Evolutionary conservation across 2,329 filamentous ascomycete genomes (phyloP).

Genomic region (Davidsoniella virescens): DNA sequence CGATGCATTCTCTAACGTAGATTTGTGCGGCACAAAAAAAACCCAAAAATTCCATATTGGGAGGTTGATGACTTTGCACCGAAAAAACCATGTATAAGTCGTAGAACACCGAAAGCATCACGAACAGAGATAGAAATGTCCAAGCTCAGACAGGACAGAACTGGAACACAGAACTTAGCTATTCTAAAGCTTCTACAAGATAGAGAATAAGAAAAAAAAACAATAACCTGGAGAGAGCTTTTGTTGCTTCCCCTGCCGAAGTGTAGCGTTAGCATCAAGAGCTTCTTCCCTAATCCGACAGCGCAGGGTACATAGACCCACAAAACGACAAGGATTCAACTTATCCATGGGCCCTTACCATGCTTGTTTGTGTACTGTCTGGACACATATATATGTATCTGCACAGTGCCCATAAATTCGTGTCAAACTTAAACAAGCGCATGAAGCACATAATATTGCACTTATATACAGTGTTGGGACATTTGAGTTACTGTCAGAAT

Average conservation of each 20-base stretch:
- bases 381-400: conserved; percentile 4
- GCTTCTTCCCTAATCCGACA: neutral
- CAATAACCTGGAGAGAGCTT: too few species aligned
- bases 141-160: neutral
- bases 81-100: neutral
- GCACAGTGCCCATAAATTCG: conserved; percentile 3
- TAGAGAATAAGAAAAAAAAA: too few species aligned
- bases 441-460: neutral
- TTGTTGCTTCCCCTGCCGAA: conserved; percentile 1
- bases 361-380: conserved; percentile 3
- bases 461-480: neutral
- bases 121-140: neutral
- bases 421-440: neutral
- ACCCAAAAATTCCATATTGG: neutral
- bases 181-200: too few species aligned
- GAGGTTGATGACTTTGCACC: neutral
- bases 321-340: neutral
- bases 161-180: too few species aligned
- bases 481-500: too few species aligned
- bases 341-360: neutral
- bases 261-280: neutral
- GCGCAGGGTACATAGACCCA: conserved; percentile 1
- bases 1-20: neutral
- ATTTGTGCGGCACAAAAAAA: neutral
- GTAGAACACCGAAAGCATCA: too few species aligned